A percentile compares a stretch with the other conserved stretches of the same genome.
Conservation (phyloP, 192 early-diverging fungal genomes). For the Paraglomus occultum region DNA sequence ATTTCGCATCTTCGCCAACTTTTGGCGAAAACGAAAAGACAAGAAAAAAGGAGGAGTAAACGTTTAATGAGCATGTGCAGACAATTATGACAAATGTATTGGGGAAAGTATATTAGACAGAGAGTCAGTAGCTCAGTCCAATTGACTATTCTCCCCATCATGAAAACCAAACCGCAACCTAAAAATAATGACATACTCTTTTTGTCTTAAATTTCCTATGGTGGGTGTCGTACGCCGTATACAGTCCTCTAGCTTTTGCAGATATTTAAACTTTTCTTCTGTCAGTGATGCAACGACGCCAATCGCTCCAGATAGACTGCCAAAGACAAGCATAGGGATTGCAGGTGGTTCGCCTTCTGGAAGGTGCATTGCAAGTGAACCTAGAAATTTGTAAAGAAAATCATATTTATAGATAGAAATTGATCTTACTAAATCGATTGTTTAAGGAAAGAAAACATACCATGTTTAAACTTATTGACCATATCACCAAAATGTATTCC, state of each 20-base stretch:
- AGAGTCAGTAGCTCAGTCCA: too few relatives aligned
- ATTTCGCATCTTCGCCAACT: conserved; percentile 67
- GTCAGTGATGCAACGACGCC: conserved; percentile 74
- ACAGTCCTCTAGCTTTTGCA: conserved; percentile 63
- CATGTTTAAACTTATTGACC: conserved; percentile 75
- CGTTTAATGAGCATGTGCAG: background rate
- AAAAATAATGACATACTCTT: conserved; percentile 51
- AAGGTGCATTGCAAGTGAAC: conserved; percentile 75
- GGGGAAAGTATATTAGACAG: too few relatives aligned
- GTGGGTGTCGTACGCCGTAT: conserved; percentile 53
- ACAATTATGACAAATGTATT: too few relatives aligned
- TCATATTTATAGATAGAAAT: background rate
- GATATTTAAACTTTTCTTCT: conserved; percentile 52
- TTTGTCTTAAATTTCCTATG: conserved; percentile 62
- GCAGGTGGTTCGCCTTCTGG: conserved; percentile 57
- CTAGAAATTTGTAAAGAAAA: conserved; percentile 36
- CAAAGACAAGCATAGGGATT: conserved; percentile 62
- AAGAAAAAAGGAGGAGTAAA: background rate
- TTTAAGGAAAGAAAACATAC: conserved; percentile 40
- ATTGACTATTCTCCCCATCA: too few relatives aligned
- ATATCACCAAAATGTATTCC: conserved; percentile 77
- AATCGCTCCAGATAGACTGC: conserved; percentile 76
- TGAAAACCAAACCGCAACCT: conserved; percentile 5
- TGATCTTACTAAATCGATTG: background rate
- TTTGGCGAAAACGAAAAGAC: background rate